Evolutionary conservation across 768 basidiomycete species (phyloP).

Genomic region (Boletus rubescentipes): DNA sequence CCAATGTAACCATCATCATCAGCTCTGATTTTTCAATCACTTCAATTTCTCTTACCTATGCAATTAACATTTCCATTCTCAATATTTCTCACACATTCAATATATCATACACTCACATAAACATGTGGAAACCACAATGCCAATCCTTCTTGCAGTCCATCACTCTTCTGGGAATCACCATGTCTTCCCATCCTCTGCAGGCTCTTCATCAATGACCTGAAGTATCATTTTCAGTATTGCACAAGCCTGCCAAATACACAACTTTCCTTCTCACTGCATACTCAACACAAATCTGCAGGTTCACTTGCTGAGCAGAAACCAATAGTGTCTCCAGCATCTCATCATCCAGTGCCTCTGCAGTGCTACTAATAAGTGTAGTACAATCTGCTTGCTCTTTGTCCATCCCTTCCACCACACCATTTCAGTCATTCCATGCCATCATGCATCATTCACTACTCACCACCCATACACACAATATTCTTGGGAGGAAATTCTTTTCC

Average conservation of each 20-base stretch:
- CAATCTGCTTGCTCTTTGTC: not conserved
- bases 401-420: not conserved
- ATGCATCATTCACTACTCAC: not conserved
- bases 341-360: conserved; percentile 1
- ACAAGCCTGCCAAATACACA: too few species aligned
- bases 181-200: too few species aligned
- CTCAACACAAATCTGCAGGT: not conserved
- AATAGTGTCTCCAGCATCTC: not conserved
- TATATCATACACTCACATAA: not conserved
- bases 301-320: not conserved
- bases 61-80: not conserved
- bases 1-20: too few species aligned
- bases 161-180: too few species aligned
- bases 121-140: not conserved
- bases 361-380: not conserved
- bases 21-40: not conserved
- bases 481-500: not conserved
- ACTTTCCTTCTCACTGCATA: conserved; percentile 1
- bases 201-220: not conserved
- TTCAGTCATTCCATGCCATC: not conserved
- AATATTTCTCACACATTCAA: not conserved
- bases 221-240: not conserved
- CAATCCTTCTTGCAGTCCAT: not conserved
- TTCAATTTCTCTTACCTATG: not conserved
- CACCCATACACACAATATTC: not conserved